Evolutionary conservation across 352 stramenopile genomes (phyloP).

Genomic region (Thalassiosira hispida): DNA sequence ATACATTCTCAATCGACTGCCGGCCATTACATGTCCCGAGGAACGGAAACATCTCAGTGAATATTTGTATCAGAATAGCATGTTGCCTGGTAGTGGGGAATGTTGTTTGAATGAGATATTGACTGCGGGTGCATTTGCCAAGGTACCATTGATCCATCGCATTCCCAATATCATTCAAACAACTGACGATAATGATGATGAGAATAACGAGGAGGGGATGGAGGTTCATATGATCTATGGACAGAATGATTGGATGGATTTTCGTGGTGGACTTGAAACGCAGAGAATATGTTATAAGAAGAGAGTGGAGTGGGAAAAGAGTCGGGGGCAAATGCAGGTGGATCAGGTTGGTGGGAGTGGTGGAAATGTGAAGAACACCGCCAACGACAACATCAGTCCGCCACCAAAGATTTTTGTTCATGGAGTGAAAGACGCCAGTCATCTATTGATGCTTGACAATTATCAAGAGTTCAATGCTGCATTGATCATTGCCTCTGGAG

Average conservation of each 20-base stretch:
- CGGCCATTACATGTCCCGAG: slow-evolving; percentile 53
- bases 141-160: slow-evolving; percentile 60
- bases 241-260: slow-evolving; percentile 83
- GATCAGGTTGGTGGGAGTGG: too few relatives aligned
- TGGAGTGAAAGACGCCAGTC: slow-evolving; percentile 65
- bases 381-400: slow-evolving; percentile 14
- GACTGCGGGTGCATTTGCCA: slow-evolving; percentile 53
- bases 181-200: not conserved
- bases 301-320: slow-evolving; percentile 1
- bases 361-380: too few relatives aligned
- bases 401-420: slow-evolving; percentile 69
- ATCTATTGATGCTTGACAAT: slow-evolving; percentile 85
- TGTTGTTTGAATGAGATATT: slow-evolving; percentile 65
- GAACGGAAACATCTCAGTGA: slow-evolving; percentile 62
- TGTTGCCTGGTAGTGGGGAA: slow-evolving; percentile 68
- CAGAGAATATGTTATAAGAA: slow-evolving; percentile 43
- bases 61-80: slow-evolving; percentile 71
- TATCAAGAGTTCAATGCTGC: slow-evolving; percentile 65
- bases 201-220: slow-evolving; percentile 12
- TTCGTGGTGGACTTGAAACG: slow-evolving; percentile 55
- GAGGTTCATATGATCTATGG: slow-evolving; percentile 79
- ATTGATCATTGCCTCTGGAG: slow-evolving; percentile 28
- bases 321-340: not conserved
- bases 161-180: slow-evolving; percentile 60
- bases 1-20: slow-evolving; percentile 67